Evolutionary conservation across 163 green algal genomes (phyloP), one percentile per base, ranked within the genome.

Genomic region (Prototheca wickerhamii): DNA sequence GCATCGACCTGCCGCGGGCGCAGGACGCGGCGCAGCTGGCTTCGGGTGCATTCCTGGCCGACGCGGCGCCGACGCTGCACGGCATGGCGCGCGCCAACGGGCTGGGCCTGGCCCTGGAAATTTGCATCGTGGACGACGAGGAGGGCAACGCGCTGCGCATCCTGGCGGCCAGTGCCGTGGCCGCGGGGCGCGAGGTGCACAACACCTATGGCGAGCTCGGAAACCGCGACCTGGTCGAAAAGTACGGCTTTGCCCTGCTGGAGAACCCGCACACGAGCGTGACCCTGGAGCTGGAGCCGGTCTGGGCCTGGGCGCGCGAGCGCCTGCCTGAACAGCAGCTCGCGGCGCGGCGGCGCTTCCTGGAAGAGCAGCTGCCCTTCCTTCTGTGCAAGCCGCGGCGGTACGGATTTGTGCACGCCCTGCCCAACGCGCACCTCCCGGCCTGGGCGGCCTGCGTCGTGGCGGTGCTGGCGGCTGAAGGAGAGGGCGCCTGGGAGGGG

Each of bases 191-290:
- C 0, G 85, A 96, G 68, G 77, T 95, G 28, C 79, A 87, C 81
- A 96, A 95, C 80, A 95, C 87, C 18, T 95, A 92, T 44, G 88
- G 88, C 46, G 87, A 94, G 73, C 84, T 89, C 33, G 71, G 78
- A 56, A 91, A 92, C 70, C 35, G 62, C 0, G 84, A 90, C 60
- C 82, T 95, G 40, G 62, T 92, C 4, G 68, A 78, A 32, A 92
- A 92, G 75, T 93, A 95, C 69, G 88, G 88, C 42, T 95, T 95
- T 76, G 78, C 75, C 12, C 68, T 93, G 64, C 52, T 51, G 2
- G 44, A 79, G 55, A 87, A 87, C 62, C 79, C 81, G 6, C 86
- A 87, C 61, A 74, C 71, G 20, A 44, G 29, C 0, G 76, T 86
- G 20, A 30, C 10, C 0, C 43, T 87, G 23, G 52, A 68, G 46